Base-by-base conservation (phyloP, 2,329 filamentous ascomycete genomes). In the Fusarium bactridioides region DNA sequence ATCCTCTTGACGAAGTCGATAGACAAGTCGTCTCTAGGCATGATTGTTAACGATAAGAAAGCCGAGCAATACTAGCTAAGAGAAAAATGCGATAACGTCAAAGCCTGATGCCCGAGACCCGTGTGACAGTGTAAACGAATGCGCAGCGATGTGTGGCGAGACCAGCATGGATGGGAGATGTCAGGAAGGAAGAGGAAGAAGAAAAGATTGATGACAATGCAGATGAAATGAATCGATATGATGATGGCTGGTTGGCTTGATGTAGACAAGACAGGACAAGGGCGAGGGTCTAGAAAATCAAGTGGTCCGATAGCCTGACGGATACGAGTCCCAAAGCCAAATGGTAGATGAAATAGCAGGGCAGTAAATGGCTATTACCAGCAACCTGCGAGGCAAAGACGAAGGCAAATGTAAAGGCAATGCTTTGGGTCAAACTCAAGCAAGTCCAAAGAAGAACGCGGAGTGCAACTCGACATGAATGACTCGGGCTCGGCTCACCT, bases 1-100 rank as follows among this genome's bases (percentile, higher is more conserved):
- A 91, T 91, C 84, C 85, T 90, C 83, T 87, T 86, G 79, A 90
- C 88, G 81, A 91, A 91, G 83, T 92, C 90, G 85, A 92, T 92
- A 79, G 89, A 88, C 77, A 92, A 84, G 80, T 92, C 90, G 90
- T 92, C 90, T 90, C 90, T 91, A 85, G 90, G 90, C 90, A 92
- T 91, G 82, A 83, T 83, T 86, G 88, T 90, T 88, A 90, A 90
- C 82, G 78, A 79, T 76, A 74, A 73, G 74, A 74, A 61, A 67
- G 67, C 66, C 70, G 64, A 68, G 72, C 73, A 69, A 75, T 70
- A 73, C 69, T 64, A 74, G 59, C 63, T 73, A 59, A 63, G 66
- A 70, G 64, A 73, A 62, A 72, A 71, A 71, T 53, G 67, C 66
- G 68, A 70, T 69, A 61, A 70, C 59, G 72, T 72, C 72, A 64